A percentile compares a stretch with the other conserved stretches of the same genome.
Evolutionary conservation across 768 basidiomycete genomes (phyloP).

Genomic region (Panellus pusillus): DNA sequence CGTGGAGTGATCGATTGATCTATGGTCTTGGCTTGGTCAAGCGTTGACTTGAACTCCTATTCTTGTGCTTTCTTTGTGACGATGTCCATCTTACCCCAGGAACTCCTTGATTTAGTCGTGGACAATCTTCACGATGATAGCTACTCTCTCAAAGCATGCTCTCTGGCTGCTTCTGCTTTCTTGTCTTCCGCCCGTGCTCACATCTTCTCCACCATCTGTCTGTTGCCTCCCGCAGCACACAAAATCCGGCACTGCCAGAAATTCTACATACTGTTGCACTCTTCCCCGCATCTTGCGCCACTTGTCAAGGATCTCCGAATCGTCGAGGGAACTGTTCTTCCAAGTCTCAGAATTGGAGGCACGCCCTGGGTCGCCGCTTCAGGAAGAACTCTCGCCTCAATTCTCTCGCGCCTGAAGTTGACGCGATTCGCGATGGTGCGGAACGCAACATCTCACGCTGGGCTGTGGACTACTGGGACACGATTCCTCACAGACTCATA

Average conservation of each 20-base stretch:
- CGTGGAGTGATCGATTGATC: no score
- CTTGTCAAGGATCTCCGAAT: constrained; percentile 5
- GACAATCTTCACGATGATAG: not conserved
- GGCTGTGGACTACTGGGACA: not conserved
- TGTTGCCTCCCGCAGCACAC: not conserved
- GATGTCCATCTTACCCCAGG: not conserved
- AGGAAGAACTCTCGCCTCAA: not conserved
- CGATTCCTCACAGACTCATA: not conserved
- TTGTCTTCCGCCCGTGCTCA: not conserved
- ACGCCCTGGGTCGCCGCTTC: not conserved
- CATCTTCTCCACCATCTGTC: not conserved
- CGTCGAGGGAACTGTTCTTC: not conserved
- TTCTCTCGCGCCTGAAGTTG: not conserved
- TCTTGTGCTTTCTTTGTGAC: no score
- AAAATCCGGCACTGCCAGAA: not conserved
- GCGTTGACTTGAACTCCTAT: no score
- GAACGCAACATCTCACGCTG: not conserved
- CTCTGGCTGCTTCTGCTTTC: not conserved
- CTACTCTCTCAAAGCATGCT: not conserved
- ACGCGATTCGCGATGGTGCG: not conserved
- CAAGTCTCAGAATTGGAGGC: not conserved
- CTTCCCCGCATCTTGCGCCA: not conserved
- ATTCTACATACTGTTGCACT: not conserved
- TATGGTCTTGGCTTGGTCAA: no score
- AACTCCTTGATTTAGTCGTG: not conserved